These are phyloP conservation scores for Protostelium mycophagum DNA, from an alignment of 78 protist species.

Conservation along the genomic window DNA sequence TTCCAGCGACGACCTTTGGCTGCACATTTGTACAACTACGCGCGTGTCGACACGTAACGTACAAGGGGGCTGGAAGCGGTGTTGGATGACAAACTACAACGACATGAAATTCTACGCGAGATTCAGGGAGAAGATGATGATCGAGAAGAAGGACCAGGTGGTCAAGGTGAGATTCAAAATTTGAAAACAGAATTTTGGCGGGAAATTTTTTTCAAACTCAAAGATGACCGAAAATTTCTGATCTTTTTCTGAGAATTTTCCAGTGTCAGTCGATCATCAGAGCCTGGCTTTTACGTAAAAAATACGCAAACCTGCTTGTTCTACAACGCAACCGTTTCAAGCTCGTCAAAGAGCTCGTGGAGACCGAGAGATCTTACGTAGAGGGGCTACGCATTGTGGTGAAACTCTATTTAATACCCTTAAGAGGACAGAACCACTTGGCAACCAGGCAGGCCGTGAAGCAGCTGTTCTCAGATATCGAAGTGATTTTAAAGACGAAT, in stretches of 20 bases:
- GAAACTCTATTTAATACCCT: not conserved
- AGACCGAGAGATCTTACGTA: not conserved
- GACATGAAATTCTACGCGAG: not conserved
- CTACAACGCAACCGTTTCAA: not conserved
- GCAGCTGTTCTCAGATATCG: not conserved
- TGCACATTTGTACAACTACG: not conserved
- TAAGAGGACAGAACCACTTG: not conserved
- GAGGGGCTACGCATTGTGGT: not conserved
- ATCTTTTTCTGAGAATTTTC: no score
- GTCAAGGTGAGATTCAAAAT: not conserved
- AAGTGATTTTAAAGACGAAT: not conserved
- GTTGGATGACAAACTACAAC: not conserved
- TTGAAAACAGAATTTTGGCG: no score
- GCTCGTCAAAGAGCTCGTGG: not conserved
- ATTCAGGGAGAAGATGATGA: not conserved
- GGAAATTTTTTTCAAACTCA: no score
- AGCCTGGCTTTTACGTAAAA: not conserved
- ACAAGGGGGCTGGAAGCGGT: not conserved
- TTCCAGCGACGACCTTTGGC: not conserved
- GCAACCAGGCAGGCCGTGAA: not conserved
- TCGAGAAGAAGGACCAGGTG: not conserved
- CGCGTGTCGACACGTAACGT: not conserved
- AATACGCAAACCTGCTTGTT: not conserved
- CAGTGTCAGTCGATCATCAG: not conserved
- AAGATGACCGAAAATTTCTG: no score